Percentiles rank a stretch among this genome's conserved stretches.
Conservation (phyloP, 495 filamentous ascomycete species). For the Cryomyces minteri region DNA sequence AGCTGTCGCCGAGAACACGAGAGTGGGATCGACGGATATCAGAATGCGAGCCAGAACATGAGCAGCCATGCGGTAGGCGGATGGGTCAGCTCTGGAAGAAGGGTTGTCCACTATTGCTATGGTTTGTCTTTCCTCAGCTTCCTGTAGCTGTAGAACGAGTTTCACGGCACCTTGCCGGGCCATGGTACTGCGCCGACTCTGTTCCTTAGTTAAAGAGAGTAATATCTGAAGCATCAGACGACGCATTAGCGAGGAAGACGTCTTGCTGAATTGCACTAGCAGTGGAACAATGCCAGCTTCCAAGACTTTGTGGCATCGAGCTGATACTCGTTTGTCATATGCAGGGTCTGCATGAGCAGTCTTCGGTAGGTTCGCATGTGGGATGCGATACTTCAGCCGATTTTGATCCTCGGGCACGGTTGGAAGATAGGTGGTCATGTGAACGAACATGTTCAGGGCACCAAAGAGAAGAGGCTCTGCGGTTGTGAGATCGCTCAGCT, state of each 20-base stretch:
- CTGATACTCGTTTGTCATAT: constrained; percentile 51
- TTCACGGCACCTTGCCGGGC: constrained; percentile 86
- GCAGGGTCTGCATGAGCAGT: constrained; percentile 44
- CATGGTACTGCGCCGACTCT: constrained; percentile 53
- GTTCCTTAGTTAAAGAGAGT: constrained; percentile 49
- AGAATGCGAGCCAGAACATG: constrained; percentile 86
- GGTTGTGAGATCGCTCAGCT: constrained; percentile 36
- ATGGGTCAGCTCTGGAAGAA: constrained; percentile 23
- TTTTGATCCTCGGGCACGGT: constrained; percentile 78
- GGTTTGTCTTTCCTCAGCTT: constrained; percentile 1
- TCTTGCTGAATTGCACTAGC: constrained; percentile 51
- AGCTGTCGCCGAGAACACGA: constrained; percentile 63
- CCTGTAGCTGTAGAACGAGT: constrained; percentile 51
- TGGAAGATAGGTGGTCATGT: constrained; percentile 68
- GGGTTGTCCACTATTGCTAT: constrained; percentile 28
- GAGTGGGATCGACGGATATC: constrained; percentile 70
- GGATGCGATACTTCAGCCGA: constrained; percentile 73
- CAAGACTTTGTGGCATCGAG: constrained; percentile 59
- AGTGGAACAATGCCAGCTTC: constrained; percentile 55
- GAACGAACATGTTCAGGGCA: constrained; percentile 61
- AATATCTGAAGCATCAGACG: constrained; percentile 56
- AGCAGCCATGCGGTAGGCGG: constrained; percentile 33
- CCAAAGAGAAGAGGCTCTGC: constrained; percentile 66
- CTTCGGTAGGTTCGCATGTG: constrained; percentile 71
- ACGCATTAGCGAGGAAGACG: constrained; percentile 43